phyloP scores from a whole-genome alignment of 768 basidiomycete genomes.

The Xerocomus brunneocitrinus region DNA sequence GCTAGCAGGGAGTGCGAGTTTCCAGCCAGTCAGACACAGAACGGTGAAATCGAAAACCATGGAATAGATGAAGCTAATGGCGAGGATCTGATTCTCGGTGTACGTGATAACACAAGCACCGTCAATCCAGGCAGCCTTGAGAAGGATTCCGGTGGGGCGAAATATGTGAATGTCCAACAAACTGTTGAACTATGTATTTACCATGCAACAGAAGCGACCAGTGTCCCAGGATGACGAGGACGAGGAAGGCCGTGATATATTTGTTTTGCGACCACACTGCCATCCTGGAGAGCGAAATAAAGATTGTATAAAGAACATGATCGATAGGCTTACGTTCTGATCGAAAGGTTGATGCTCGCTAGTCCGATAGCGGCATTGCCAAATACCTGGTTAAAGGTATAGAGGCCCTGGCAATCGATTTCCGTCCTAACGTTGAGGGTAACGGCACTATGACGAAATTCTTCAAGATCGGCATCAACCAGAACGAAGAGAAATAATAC shows the following conservation, averaged over 20 bases:
- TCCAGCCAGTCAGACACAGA: constrained; percentile 55
- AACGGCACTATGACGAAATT: constrained; percentile 38
- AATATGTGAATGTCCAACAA: not conserved
- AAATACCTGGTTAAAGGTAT: constrained; percentile 62
- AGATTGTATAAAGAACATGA: not conserved
- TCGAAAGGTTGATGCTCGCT: constrained; percentile 65
- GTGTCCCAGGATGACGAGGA: constrained; percentile 58
- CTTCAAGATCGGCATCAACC: not conserved
- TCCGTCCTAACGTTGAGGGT: constrained; percentile 55
- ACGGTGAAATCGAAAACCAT: constrained; percentile 70
- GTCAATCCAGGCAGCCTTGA: constrained; percentile 54
- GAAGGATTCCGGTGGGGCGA: constrained; percentile 43
- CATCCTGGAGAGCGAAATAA: constrained; percentile 40
- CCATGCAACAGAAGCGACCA: constrained; percentile 71
- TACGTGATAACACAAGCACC: constrained; percentile 53
- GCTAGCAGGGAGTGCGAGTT: constrained; percentile 46
- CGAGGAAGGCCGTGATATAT: constrained; percentile 49
- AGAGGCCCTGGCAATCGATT: constrained; percentile 63
- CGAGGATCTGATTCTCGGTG: constrained; percentile 57
- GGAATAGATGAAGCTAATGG: constrained; percentile 65
- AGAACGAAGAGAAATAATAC: constrained; percentile 20
- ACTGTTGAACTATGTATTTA: constrained; percentile 16
- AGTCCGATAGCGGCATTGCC: constrained; percentile 66
- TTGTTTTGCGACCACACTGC: constrained; percentile 63
- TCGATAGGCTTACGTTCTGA: constrained; percentile 51